These are phyloP conservation scores for Cyberlindnera xylosilytica DNA, from an alignment of 805 yeast genomes.

Conservation along the genomic window DNA sequence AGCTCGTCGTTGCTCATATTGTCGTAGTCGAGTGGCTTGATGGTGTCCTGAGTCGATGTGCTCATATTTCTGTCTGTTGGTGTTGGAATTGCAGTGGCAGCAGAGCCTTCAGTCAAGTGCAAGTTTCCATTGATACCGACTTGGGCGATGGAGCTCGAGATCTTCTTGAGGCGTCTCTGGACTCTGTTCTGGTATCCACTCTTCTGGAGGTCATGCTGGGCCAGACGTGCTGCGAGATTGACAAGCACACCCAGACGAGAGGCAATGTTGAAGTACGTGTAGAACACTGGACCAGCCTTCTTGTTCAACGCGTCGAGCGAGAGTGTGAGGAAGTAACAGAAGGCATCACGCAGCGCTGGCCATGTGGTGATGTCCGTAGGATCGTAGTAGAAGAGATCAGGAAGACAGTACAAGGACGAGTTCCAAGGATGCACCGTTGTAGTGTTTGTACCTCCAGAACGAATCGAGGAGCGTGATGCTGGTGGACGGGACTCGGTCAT, in stretches of 20 bases:
- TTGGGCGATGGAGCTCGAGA: constrained; percentile 55
- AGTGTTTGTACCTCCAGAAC: constrained; percentile 9
- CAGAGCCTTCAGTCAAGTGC: constrained; percentile 37
- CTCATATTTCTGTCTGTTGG: constrained; percentile 11
- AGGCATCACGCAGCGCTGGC: constrained; percentile 50
- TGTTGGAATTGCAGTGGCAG: neutral
- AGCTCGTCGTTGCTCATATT: constrained; percentile 13
- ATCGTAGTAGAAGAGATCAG: constrained; percentile 53
- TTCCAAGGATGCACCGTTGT: constrained; percentile 28
- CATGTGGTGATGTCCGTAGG: constrained; percentile 58
- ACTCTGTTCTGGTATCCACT: constrained; percentile 46
- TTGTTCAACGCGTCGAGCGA: constrained; percentile 50
- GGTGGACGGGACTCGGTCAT: constrained; percentile 1
- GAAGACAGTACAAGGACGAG: constrained; percentile 27
- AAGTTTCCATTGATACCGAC: constrained; percentile 62
- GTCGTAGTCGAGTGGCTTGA: constrained; percentile 12
- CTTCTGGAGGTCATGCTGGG: constrained; percentile 46
- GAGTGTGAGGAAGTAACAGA: constrained; percentile 45
- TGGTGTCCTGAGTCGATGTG: constrained; percentile 25
- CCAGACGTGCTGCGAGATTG: constrained; percentile 53
- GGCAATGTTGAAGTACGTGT: constrained; percentile 49
- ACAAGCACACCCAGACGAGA: constrained; percentile 50
- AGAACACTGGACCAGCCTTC: constrained; percentile 48
- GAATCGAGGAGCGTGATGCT: constrained; percentile 10
- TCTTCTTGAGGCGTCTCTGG: constrained; percentile 46